Evolutionary conservation across 2,329 filamentous ascomycete species (phyloP).

Genomic region (Ophiostoma ulmi): DNA sequence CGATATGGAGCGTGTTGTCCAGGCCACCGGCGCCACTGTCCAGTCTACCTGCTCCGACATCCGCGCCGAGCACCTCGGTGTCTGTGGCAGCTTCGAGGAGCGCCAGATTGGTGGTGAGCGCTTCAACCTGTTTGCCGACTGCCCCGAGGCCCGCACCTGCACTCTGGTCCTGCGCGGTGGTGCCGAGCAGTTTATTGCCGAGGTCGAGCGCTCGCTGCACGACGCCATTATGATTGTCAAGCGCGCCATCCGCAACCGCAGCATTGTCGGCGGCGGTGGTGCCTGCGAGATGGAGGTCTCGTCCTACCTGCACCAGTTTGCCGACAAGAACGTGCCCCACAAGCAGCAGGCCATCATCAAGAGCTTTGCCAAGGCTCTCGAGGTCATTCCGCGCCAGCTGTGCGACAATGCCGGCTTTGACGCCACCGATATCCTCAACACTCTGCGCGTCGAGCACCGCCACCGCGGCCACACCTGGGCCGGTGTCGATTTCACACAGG

Average conservation of each 20-base stretch:
- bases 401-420: conserved; percentile 99
- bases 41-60: conserved; percentile 98
- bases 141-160: conserved; percentile 92
- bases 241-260: conserved; percentile 90
- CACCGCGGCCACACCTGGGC: conserved; percentile 92
- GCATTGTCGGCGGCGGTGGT: conserved; percentile 91
- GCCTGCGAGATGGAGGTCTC: conserved; percentile 96
- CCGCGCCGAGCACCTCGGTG: conserved; percentile 78
- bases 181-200: conserved; percentile 97
- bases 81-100: conserved; percentile 87
- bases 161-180: conserved; percentile 91
- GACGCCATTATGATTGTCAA: conserved; percentile 99
- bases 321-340: conserved; percentile 84
- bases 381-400: conserved; percentile 92
- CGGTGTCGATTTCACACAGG: conserved; percentile 88
- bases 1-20: conserved; percentile 92
- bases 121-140: conserved; percentile 98
- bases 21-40: conserved; percentile 84
- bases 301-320: conserved; percentile 84
- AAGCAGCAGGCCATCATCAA: conserved; percentile 99
- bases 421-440: conserved; percentile 95
- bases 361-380: conserved; percentile 92
- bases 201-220: conserved; percentile 95
- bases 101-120: conserved; percentile 94
- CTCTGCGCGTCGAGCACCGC: conserved; percentile 90